Percentiles rank a stretch among this genome's conserved stretches.
Evolutionary conservation across 164 flowering plant species (phyloP).

Genomic region (Aristolochia contorta): DNA sequence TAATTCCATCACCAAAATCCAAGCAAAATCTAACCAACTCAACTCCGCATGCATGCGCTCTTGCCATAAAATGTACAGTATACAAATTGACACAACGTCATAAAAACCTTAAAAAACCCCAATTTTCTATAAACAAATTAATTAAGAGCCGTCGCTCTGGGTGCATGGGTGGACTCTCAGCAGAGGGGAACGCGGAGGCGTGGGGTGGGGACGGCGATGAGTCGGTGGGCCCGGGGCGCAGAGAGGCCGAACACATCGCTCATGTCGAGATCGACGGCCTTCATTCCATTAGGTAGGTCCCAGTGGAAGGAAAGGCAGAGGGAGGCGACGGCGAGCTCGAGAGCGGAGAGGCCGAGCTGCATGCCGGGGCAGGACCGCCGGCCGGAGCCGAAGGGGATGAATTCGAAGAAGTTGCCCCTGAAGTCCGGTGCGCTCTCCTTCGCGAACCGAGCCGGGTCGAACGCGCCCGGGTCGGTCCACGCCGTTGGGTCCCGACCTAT

Average conservation of each 20-base stretch:
- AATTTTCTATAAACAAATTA: too few species aligned
- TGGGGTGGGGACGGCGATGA: slow-evolving; percentile 50
- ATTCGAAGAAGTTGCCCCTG: slow-evolving; percentile 63
- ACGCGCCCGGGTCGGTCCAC: slow-evolving; percentile 57
- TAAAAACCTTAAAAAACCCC: too few species aligned
- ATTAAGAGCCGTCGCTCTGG: too few species aligned
- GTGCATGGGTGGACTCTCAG: too few species aligned
- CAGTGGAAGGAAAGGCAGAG: slow-evolving; percentile 61
- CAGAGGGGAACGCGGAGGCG: slow-evolving; percentile 32
- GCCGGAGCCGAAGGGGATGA: slow-evolving; percentile 86
- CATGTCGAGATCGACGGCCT: slow-evolving; percentile 66
- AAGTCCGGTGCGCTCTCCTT: slow-evolving; percentile 42
- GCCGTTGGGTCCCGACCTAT: slow-evolving; percentile 48
- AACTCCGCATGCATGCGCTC: too few species aligned
- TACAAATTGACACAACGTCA: too few species aligned
- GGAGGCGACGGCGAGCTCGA: slow-evolving; percentile 59
- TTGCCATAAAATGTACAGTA: too few species aligned
- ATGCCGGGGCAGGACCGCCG: slow-evolving; percentile 84
- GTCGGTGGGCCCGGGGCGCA: slow-evolving; percentile 52
- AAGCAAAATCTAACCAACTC: too few species aligned
- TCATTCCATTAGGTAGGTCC: slow-evolving; percentile 82
- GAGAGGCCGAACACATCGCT: slow-evolving; percentile 72
- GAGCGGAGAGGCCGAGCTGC: slow-evolving; percentile 64
- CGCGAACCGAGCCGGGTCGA: slow-evolving; percentile 48
- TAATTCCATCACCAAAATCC: too few species aligned